These are phyloP conservation scores for Picochlorum sp. DNA, from an alignment of 139 green algal species.

Conservation along the genomic window DNA sequence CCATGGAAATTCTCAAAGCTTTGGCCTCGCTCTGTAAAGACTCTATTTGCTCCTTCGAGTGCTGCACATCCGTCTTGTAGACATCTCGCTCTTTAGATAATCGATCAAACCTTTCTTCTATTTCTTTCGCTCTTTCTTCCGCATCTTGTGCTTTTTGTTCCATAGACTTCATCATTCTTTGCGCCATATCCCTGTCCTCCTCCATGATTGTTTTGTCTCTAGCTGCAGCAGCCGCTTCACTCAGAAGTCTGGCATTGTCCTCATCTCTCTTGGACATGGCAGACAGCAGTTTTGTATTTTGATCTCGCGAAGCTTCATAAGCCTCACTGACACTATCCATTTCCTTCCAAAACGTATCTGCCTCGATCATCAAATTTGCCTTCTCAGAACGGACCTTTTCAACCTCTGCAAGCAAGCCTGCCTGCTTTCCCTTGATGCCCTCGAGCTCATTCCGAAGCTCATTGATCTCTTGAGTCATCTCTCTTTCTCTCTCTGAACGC, in stretches of 20 bases:
- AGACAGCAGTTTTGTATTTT: slow-evolving; percentile 63
- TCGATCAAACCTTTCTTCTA: not conserved
- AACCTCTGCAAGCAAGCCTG: not conserved
- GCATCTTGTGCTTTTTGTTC: not conserved
- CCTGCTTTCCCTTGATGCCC: not conserved
- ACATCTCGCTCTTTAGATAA: not conserved
- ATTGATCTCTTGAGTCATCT: not conserved
- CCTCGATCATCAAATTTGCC: slow-evolving; percentile 18
- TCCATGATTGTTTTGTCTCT: slow-evolving; percentile 11
- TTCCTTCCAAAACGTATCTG: slow-evolving; percentile 56
- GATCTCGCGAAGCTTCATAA: slow-evolving; percentile 67
- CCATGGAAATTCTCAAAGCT: not conserved
- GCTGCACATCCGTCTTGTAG: not conserved
- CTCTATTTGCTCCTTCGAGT: not conserved
- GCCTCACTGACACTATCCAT: slow-evolving; percentile 55
- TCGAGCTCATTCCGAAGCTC: slow-evolving; percentile 3
- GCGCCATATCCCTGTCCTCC: slow-evolving; percentile 19
- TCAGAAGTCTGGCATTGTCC: slow-evolving; percentile 37
- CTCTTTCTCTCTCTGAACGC: too few relatives aligned
- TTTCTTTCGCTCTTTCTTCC: not conserved
- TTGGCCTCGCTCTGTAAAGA: not conserved
- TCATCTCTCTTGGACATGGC: slow-evolving; percentile 61
- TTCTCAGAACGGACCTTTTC: not conserved
- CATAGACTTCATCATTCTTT: not conserved
- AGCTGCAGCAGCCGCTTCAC: slow-evolving; percentile 38